These are phyloP conservation scores for Arthrobotrys sinensis DNA, from an alignment of 2,329 filamentous ascomycete species.

Conservation along the genomic window DNA sequence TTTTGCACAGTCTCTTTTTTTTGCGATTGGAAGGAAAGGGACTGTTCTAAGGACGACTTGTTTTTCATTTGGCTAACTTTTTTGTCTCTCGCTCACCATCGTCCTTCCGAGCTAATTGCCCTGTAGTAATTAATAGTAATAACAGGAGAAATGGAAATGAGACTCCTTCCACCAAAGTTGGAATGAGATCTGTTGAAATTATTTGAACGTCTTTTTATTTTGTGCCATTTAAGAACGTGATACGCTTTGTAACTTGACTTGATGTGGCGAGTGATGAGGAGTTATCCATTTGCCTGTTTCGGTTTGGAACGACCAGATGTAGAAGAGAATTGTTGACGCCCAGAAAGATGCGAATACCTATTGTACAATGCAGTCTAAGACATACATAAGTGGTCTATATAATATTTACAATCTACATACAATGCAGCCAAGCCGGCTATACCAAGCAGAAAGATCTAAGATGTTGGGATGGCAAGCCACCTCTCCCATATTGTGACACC, in stretches of 20 bases:
- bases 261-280: too few species aligned
- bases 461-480: constrained; percentile 40
- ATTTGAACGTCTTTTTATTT: not conserved
- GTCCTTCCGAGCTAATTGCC: constrained; percentile 42
- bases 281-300: too few species aligned
- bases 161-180: constrained; percentile 17
- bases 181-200: constrained; percentile 36
- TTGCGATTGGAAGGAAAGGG: not conserved
- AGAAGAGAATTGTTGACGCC: not conserved
- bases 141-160: constrained; percentile 43
- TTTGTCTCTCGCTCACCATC: constrained; percentile 46
- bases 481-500: constrained; percentile 54
- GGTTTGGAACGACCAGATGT: too few species aligned
- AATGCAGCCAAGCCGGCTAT: constrained; percentile 1
- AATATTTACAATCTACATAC: constrained; percentile 14
- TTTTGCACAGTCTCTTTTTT: too few species aligned
- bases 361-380: not conserved
- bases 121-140: constrained; percentile 60
- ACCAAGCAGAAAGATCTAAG: constrained; percentile 1
- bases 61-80: not conserved
- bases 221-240: not conserved
- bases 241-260: too few species aligned
- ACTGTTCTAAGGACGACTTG: constrained; percentile 1
- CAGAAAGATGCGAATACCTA: not conserved
- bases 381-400: constrained; percentile 5